Base-by-base conservation (phyloP, 257 asterid genomes). In the Nicotiana undulata region DNA sequence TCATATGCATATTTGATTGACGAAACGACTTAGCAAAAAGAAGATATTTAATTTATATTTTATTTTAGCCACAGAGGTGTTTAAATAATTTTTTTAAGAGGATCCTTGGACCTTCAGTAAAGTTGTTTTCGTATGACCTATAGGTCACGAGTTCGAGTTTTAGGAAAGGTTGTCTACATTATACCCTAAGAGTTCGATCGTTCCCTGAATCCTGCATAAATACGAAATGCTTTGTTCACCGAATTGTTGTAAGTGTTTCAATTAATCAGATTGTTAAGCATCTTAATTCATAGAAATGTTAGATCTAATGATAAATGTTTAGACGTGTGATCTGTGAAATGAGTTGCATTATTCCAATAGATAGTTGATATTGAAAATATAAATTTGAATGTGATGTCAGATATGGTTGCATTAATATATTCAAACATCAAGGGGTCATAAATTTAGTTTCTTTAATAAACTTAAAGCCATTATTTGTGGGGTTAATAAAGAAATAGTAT, bases 181-280 rank as follows among this genome's bases (percentile, higher is more conserved):
- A 1, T 9, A 37, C 0, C 9, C 9, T 34, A 34, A 6, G 1
- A 1, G 8, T 34, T 0, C 7, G 40, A 0, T 0, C 40, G 0
- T 6, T 37, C 9, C 3, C 0, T 0, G 9, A 6, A 37, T 1
- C 44, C 44, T 37, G 0, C 44, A 1, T 37, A 37, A 37, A 37
- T 37, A 0, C 44, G 0, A 6, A 6, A 37, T 37, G 0, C 11
- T 40, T 40, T 40, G 2, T 40, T 0, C 11, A 37, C 11, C 2
- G 0, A 0, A 0, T 0, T 7, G 11, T 2, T 2, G 6, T 40
- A 40, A 0, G 11, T 40, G 2, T 40, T 40, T 40, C 3, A 40
- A 3, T 40, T 40, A 6, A 6, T 9, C 9, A 40, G 10, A 51
- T 51, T 3, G 56, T 3, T 15, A 0, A 51, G 0, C 1, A 51